Evolutionary conservation across 148 eudicot genomes (phyloP), one percentile per base, ranked within the genome.

Genomic region (Linanthus parryae): DNA sequence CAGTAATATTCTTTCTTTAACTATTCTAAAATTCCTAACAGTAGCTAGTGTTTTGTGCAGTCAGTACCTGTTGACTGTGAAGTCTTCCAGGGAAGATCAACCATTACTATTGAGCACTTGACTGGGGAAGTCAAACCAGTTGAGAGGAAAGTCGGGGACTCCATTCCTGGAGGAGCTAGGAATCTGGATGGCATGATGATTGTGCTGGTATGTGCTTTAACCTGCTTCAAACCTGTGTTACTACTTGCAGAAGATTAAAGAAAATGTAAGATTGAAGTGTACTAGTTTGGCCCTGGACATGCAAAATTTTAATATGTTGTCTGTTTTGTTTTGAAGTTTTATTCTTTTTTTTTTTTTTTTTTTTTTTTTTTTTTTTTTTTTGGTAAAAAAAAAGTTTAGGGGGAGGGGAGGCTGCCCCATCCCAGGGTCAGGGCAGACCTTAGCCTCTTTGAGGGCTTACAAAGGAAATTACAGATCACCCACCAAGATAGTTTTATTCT

Each of bases 121-220:
- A 92, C 99, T 28, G 99, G 99, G 26, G 99, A 92, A 66, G 76
- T 87, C 58, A 92, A 87, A 66, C 99, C 99, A 50, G 22, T 92
- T 25, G 96, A 84, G 5, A 79, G 74, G 62, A 68, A 70, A 44
- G 76, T 77, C 41, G 94, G 90, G 24, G 96, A 92, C 66, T 54
- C 65, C 64, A 88, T 92, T 65, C 99, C 99, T 42, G 99, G 99
- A 21, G 99, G 99, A 41, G 99, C 99, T 17, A 67, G 99, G 59
- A 92, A 92, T 68, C 61, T 92, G 69, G 99, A 92, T 65, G 99
- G 99, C 60, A 92, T 92, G 99, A 75, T 92, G 70, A 74, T 92
- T 38, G 83, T 88, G 52, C 80, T 77, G 88, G 99, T 87, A 79
- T 35, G 61, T 26, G 27, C 36, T 63, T 47, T 21, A 37, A 42